These are phyloP conservation scores for Epichloe scottii DNA, from an alignment of 2,329 filamentous ascomycete species.

Conservation along the genomic window DNA sequence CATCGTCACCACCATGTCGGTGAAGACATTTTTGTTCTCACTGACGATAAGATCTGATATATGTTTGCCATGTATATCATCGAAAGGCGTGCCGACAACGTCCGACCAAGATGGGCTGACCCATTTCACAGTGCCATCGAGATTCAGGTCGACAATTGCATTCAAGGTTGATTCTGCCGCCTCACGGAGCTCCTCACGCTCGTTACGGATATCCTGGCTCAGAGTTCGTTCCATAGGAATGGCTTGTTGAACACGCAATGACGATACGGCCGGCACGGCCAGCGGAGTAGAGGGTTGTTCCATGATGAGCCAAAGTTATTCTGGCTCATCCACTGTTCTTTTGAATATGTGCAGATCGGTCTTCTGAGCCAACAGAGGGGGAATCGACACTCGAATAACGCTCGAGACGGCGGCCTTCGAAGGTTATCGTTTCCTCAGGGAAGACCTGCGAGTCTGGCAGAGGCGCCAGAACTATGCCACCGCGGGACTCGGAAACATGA, in stretches of 20 bases:
- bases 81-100: constrained; percentile 68
- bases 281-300: constrained; percentile 26
- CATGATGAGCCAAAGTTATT: constrained; percentile 21
- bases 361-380: not conserved
- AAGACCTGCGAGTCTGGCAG: constrained; percentile 29
- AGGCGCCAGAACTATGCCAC: constrained; percentile 35
- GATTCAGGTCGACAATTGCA: constrained; percentile 84
- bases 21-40: constrained; percentile 69
- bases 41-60: constrained; percentile 70
- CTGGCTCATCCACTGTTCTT: not conserved
- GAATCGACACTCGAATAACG: not conserved
- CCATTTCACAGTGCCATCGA: constrained; percentile 87
- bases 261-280: constrained; percentile 40
- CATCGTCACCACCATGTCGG: constrained; percentile 76
- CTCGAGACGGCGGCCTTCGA: not conserved
- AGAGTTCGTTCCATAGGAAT: constrained; percentile 51
- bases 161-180: constrained; percentile 94
- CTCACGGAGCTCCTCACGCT: constrained; percentile 86
- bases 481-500: constrained; percentile 34
- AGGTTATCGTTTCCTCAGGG: not conserved
- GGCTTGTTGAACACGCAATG: constrained; percentile 36
- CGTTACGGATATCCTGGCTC: constrained; percentile 83
- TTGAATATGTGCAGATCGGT: not conserved
- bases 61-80: constrained; percentile 59
- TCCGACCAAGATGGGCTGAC: constrained; percentile 94